Base-by-base conservation (phyloP, 78 protist species). In the Dictyostelium citrinum region DNA sequence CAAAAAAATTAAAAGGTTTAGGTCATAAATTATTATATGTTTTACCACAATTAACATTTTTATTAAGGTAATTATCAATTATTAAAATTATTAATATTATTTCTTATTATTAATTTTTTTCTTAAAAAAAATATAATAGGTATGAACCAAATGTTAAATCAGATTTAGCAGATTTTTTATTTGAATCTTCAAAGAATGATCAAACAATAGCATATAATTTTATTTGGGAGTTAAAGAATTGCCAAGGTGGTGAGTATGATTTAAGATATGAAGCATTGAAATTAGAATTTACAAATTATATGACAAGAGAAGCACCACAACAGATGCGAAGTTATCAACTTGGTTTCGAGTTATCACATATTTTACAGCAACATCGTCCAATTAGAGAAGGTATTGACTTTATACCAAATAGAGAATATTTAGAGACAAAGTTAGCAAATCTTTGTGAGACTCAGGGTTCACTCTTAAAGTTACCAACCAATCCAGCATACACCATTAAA, bases 201-300 rank as follows among this genome's bases (percentile, higher is more conserved):
- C 17, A 11, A 33, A 49, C 11, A 20, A 78, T 88, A 31, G 84
- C 93, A 6, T 82, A 78, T 31, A 39, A 27, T 49, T n/a, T 78
- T 20, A 22, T 88, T 8, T 88, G 93, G 93, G 93, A 88, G n/a
- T 60, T 88, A 6, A 88, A 88, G 41, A 88, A 78, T 17, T 78
- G 81, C 35, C 93, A 88, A 35, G 31, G 31, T n/a, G 41, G 71
- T 35, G 81, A 41, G 12, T 78, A 46, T 39, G 84, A 61, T 17
- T 46, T 49, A 24, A 37, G 83, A 55, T 88, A 88, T 68, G 93
- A 88, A 35, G 29, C 39, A 11, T 46, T 88, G 2, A 88, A 78
- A 55, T 58, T 27, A 11, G 81, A 78, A 35, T 45, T 88, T 8
- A 78, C 81, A 24, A 27, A 27, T 49, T 20, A 43, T 5, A 10